phyloP scores from a whole-genome alignment of 148 eudicot genomes.

The Nepenthes mirabilis region DNA sequence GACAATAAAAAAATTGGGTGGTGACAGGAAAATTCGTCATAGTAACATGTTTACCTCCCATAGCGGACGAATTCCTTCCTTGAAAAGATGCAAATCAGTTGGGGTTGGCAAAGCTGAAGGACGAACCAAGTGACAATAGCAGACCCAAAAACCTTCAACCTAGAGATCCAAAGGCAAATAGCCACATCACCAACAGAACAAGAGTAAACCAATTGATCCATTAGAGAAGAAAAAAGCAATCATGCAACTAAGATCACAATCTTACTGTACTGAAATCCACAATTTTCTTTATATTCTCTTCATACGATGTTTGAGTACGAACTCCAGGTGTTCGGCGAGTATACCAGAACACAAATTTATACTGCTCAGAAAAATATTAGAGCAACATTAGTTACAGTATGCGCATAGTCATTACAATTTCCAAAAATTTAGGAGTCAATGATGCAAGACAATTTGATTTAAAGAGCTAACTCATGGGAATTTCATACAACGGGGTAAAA shows the following conservation, averaged over 20 bases:
- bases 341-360: slow-evolving; percentile 89
- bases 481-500: too few species aligned
- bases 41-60: slow-evolving; percentile 66
- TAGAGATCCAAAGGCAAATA: slow-evolving; percentile 10
- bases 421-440: not conserved
- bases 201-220: not conserved
- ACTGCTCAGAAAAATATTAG: slow-evolving; percentile 26
- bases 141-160: slow-evolving; percentile 98
- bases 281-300: slow-evolving; percentile 78
- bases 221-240: not conserved
- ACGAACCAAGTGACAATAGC: slow-evolving; percentile 91
- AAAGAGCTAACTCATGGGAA: not conserved
- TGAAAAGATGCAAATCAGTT: slow-evolving; percentile 96
- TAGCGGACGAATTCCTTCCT: slow-evolving; percentile 91
- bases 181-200: not conserved
- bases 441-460: not conserved
- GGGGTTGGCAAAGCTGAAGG: slow-evolving; percentile 81
- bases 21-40: too few species aligned
- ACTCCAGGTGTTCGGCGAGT: slow-evolving; percentile 80
- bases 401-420: not conserved
- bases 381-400: not conserved
- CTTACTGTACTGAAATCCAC: slow-evolving; percentile 83
- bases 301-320: slow-evolving; percentile 72
- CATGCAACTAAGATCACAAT: not conserved
- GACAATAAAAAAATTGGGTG: too few species aligned